Evolutionary conservation across 257 asterid genomes (phyloP).

Genomic region (Salvia rosmarinus): DNA sequence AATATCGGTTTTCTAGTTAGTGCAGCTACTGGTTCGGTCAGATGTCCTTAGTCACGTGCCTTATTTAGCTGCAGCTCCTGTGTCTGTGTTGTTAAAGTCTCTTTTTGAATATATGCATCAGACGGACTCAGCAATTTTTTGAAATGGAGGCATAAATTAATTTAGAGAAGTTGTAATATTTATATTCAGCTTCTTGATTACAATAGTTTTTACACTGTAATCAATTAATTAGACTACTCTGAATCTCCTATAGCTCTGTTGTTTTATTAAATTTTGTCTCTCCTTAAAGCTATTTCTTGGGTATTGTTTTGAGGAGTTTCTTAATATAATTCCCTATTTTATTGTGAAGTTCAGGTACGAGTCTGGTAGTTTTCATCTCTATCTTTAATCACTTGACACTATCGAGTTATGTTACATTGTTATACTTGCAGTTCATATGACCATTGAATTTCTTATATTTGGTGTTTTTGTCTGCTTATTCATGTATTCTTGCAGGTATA

Average conservation of each 20-base stretch:
- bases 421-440: conserved; percentile 12
- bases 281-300: conserved; percentile 7
- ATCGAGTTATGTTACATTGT: neutral
- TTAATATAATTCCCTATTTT: neutral
- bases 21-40: neutral
- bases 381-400: conserved; percentile 5
- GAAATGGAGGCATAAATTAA: neutral
- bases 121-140: neutral
- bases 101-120: conserved; percentile 1
- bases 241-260: neutral
- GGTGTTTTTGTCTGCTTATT: conserved; percentile 2
- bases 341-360: conserved; percentile 10
- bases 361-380: neutral
- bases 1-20: neutral
- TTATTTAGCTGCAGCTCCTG: neutral
- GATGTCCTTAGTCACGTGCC: neutral
- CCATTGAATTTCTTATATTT: conserved; percentile 9
- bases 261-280: conserved; percentile 3
- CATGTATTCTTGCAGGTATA: conserved; percentile 53
- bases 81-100: neutral
- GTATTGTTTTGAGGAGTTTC: neutral
- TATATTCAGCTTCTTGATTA: neutral
- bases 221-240: neutral
- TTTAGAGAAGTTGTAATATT: neutral
- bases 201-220: neutral